A percentile compares a stretch with the other conserved stretches of the same genome.
Conservation (phyloP, 1,284 basidiomycete species). For the Volvariella surrecta region DNA sequence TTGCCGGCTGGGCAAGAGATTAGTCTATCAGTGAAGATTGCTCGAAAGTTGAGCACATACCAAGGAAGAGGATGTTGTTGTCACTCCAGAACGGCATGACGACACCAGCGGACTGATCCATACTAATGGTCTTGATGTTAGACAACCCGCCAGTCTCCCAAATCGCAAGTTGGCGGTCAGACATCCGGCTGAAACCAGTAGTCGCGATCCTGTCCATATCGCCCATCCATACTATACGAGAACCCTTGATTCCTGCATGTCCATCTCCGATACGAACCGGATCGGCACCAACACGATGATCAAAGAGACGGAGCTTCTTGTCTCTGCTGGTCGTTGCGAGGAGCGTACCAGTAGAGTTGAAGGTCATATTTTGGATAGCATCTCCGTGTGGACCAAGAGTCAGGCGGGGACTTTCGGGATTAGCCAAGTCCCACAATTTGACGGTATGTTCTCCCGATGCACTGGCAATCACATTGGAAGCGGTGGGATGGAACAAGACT, state of each 20-base stretch:
- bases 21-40: constrained; percentile 2
- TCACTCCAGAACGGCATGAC: constrained; percentile 98
- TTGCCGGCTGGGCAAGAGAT: constrained; percentile 49
- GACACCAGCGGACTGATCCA: constrained; percentile 89
- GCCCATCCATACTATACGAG: constrained; percentile 89
- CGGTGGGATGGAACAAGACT: constrained; percentile 91
- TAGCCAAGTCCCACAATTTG: constrained; percentile 86
- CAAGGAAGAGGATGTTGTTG: constrained; percentile 91
- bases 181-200: constrained; percentile 94
- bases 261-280: constrained; percentile 80
- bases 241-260: constrained; percentile 91
- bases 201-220: constrained; percentile 83
- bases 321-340: constrained; percentile 83
- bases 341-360: constrained; percentile 77
- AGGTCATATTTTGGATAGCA: constrained; percentile 81
- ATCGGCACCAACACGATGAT: constrained; percentile 74
- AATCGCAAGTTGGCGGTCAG: constrained; percentile 81
- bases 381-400: constrained; percentile 78
- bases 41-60: constrained; percentile 25
- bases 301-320: constrained; percentile 88
- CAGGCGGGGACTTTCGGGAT: constrained; percentile 53
- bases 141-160: constrained; percentile 76
- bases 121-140: constrained; percentile 67
- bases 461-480: constrained; percentile 79
- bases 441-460: constrained; percentile 86